Percentiles rank a stretch among this genome's conserved stretches.
phyloP scores from a whole-genome alignment of 1,139 yeast species.

The Saccharomyces hybrid region DNA sequence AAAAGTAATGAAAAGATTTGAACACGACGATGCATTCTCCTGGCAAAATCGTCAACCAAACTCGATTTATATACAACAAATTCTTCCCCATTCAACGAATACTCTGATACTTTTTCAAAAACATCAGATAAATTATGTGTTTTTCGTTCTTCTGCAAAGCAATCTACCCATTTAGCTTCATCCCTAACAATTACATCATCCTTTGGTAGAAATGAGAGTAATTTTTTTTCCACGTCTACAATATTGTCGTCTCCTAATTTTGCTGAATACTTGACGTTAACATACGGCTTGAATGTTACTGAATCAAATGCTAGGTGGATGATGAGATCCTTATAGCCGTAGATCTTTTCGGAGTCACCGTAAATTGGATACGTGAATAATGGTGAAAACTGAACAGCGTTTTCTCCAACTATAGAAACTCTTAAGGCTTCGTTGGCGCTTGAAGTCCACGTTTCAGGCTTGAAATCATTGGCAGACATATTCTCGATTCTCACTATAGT shows the following conservation, averaged over 20 bases:
- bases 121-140: constrained; percentile 17
- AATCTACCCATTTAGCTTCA: constrained; percentile 59
- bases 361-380: constrained; percentile 83
- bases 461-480: constrained; percentile 22
- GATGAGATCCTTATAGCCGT: constrained; percentile 68
- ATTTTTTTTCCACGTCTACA: constrained; percentile 43
- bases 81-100: constrained; percentile 33
- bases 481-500: not conserved
- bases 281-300: constrained; percentile 45
- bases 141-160: constrained; percentile 43
- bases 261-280: constrained; percentile 49
- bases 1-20: constrained; percentile 74
- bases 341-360: constrained; percentile 85
- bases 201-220: constrained; percentile 52
- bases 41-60: constrained; percentile 36
- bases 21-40: constrained; percentile 53
- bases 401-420: constrained; percentile 47
- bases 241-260: constrained; percentile 42
- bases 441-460: constrained; percentile 58
- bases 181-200: constrained; percentile 51
- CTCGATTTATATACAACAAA: constrained; percentile 34
- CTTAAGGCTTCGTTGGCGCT: constrained; percentile 60
- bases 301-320: constrained; percentile 50
- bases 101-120: constrained; percentile 13
- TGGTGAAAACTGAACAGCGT: constrained; percentile 58